phyloP scores from a whole-genome alignment of 495 filamentous ascomycete genomes.

The Penicillium macrosclerotiorum region DNA sequence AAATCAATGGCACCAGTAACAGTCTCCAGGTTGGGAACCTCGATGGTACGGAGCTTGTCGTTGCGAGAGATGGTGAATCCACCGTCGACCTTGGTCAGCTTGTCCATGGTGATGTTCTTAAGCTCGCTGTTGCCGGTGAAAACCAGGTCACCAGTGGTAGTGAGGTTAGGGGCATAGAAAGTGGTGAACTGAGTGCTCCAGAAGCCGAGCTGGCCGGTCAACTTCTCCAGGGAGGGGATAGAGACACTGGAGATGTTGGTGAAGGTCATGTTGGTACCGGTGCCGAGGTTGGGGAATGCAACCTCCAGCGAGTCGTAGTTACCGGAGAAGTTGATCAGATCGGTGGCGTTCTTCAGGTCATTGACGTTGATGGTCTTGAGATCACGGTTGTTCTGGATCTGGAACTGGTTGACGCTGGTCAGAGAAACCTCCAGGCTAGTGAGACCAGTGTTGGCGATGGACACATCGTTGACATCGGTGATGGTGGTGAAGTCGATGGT shows the following conservation, averaged over 20 bases:
- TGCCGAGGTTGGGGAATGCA: slow-evolving; percentile 73
- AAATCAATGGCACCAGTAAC: slow-evolving; percentile 87
- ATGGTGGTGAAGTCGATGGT: slow-evolving; percentile 58
- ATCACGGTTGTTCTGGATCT: slow-evolving; percentile 79
- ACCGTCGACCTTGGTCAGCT: slow-evolving; percentile 66
- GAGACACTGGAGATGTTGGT: slow-evolving; percentile 73
- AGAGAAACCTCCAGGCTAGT: slow-evolving; percentile 73
- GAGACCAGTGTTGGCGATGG: slow-evolving; percentile 82
- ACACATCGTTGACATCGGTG: slow-evolving; percentile 58
- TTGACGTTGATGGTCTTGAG: slow-evolving; percentile 67
- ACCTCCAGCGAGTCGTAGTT: slow-evolving; percentile 59
- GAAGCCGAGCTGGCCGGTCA: slow-evolving; percentile 81
- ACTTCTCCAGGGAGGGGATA: slow-evolving; percentile 70
- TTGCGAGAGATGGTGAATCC: slow-evolving; percentile 86
- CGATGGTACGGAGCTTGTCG: slow-evolving; percentile 63
- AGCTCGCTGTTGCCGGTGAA: slow-evolving; percentile 77
- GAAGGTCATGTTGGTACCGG: slow-evolving; percentile 82
- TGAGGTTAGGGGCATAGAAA: slow-evolving; percentile 78
- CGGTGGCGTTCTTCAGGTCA: slow-evolving; percentile 65
- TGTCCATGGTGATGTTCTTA: slow-evolving; percentile 71
- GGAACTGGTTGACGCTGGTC: slow-evolving; percentile 54
- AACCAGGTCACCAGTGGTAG: slow-evolving; percentile 68
- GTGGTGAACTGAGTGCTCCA: slow-evolving; percentile 71
- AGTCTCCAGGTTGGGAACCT: slow-evolving; percentile 63
- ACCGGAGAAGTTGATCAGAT: slow-evolving; percentile 57